Base-by-base conservation (phyloP, 1,139 yeast genomes). In the Meyerozyma athensensis region DNA sequence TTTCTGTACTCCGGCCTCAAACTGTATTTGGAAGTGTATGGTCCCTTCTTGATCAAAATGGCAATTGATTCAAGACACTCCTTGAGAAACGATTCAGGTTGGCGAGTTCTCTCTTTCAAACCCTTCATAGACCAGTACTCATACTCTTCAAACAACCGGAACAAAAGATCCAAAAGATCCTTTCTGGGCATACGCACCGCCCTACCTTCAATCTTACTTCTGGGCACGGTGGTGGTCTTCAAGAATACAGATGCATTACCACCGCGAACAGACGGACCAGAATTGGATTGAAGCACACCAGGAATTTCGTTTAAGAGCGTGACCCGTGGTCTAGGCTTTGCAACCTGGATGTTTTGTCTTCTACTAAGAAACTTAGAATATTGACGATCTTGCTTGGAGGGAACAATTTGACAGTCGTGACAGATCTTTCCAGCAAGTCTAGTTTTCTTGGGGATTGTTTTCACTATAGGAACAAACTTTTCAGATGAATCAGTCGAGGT, bases 121-220 rank as follows among this genome's bases (percentile, higher is more conserved):
- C 97, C 97, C 61, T 89, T 89, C 72, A 92, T 73, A 8, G 95
- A 82, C 98, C 98, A 92, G 61, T 90, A 92, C 56, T 92, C 97
- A 59, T 86, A 89, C 59, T 90, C 95, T 58, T 89, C 97, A 60
- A 92, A 92, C 49, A 92, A 71, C 49, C 86, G 74, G 74, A 94
- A 92, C 46, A 92, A 68, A 49, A 86, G 65, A 60, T 90, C 97
- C 72, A 92, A 75, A 41, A 92, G 76, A 48, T 89, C 97, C 60
- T 86, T 87, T 66, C 86, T 82, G 30, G 96, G 96, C 82, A 92
- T 85, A 59, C 99, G 78, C 46, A 86, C 87, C 26, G 97, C 95
- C 56, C 95, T 82, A 37, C 94, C 94, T 48, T 86, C 95, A n/a
- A 56, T 52, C 43, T 73, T 67, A 49, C 70, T 73, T 36, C 51